Percentiles rank a stretch among this genome's conserved stretches.
Evolutionary conservation across 2,329 filamentous ascomycete genomes (phyloP).

Genomic region (Myriosclerotinia curreyana): DNA sequence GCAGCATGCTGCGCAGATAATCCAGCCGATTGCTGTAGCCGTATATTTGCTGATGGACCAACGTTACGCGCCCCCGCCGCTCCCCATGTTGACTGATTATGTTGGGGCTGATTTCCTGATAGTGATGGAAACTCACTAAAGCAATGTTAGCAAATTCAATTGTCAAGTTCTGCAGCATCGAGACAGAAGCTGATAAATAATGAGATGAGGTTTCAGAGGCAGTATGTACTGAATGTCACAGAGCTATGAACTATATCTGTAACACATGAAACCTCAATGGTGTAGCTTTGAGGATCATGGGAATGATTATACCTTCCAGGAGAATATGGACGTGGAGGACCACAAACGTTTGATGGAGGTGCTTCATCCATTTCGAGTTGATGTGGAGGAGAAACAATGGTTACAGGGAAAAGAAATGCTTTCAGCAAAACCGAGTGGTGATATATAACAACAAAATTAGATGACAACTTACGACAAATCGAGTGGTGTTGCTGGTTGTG

Average conservation of each 20-base stretch:
- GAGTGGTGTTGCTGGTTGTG: conserved; percentile 59
- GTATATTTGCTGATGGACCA: conserved; percentile 35
- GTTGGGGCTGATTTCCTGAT: conserved; percentile 54
- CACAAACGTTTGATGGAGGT: not conserved
- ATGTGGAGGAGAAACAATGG: not conserved
- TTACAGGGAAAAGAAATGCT: not conserved
- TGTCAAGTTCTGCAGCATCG: not conserved
- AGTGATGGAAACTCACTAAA: conserved; percentile 63
- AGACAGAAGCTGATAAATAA: not conserved
- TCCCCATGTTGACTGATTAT: conserved; percentile 39
- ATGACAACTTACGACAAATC: conserved; percentile 60
- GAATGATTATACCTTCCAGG: conserved; percentile 16
- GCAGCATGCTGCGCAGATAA: conserved; percentile 36
- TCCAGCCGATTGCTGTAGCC: conserved; percentile 36
- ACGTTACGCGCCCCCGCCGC: conserved; percentile 35
- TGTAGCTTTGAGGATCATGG: not conserved
- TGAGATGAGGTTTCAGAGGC: not conserved
- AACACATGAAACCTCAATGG: not conserved
- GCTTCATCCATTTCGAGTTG: conserved; percentile 13
- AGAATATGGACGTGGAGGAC: not conserved
- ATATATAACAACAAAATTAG: conserved; percentile 27
- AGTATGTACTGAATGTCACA: not conserved
- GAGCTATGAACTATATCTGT: not conserved
- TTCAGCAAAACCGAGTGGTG: conserved; percentile 22
- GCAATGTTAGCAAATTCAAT: conserved; percentile 25